phyloP scores from a whole-genome alignment of 441 rosid species.

The Pelargonium australe region DNA sequence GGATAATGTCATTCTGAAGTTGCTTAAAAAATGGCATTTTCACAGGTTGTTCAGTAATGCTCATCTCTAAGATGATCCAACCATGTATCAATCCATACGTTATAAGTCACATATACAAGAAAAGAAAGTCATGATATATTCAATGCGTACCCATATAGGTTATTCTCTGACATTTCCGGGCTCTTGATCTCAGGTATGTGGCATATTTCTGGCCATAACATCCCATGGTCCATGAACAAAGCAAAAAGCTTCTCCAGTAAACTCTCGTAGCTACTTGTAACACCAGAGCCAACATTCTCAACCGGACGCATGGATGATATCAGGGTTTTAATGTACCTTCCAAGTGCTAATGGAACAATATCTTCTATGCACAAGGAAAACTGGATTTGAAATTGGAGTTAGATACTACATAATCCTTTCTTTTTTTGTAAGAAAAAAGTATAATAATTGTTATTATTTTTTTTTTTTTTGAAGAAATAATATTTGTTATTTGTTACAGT shows the following conservation, averaged over 20 bases:
- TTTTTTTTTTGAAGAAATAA: no score
- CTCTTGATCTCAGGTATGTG: slow-evolving; percentile 63
- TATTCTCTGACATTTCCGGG: slow-evolving; percentile 68
- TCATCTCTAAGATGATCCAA: neutral
- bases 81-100: neutral
- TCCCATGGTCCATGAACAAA: slow-evolving; percentile 91
- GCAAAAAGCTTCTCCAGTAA: slow-evolving; percentile 81
- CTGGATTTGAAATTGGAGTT: slow-evolving; percentile 41
- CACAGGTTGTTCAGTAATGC: neutral
- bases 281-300: slow-evolving; percentile 35
- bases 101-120: slow-evolving; percentile 6
- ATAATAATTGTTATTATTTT: no score
- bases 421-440: no score
- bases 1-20: neutral
- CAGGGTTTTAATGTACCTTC: slow-evolving; percentile 75
- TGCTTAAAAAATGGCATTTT: neutral
- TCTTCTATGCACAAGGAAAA: slow-evolving; percentile 92
- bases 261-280: slow-evolving; percentile 42
- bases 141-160: slow-evolving; percentile 64
- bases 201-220: slow-evolving; percentile 84
- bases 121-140: slow-evolving; percentile 9
- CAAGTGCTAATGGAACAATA: slow-evolving; percentile 83
- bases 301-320: slow-evolving; percentile 51
- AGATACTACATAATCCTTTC: slow-evolving; percentile 18
- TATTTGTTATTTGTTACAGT: neutral